Base-by-base conservation (phyloP, 768 basidiomycete genomes). In the Lyophyllum shimeji region DNA sequence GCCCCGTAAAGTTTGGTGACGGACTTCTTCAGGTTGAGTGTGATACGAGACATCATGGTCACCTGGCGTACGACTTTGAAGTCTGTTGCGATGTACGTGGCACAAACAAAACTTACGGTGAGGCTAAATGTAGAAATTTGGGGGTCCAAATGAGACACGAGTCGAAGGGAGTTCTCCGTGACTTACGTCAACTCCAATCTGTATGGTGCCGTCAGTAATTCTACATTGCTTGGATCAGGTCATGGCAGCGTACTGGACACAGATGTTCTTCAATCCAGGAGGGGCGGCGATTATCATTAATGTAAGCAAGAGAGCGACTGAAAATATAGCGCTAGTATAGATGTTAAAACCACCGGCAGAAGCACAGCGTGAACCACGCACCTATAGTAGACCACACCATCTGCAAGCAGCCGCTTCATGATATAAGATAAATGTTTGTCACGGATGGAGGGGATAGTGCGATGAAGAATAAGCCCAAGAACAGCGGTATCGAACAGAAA, bases 41-140 rank as follows among this genome's bases (percentile, higher is more conserved):
- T 86, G 47, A 87, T 86, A 13, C 86, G 78, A 2, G 84, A 85
- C 78, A 86, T 84, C 82, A 86, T 87, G 0, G 83, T 75, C 8
- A 87, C 82, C 68, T 80, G n/a, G n/a, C n/a, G n/a, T n/a, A n/a
- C n/a, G n/a, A n/a, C n/a, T n/a, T n/a, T n/a, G n/a, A n/a, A n/a
- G n/a, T n/a, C n/a, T n/a, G n/a, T n/a, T n/a, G n/a, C n/a, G n/a
- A n/a, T n/a, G n/a, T n/a, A n/a, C n/a, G n/a, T n/a, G n/a, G n/a
- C n/a, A n/a, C n/a, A n/a, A n/a, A n/a, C n/a, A n/a, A n/a, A n/a
- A n/a, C n/a, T n/a, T n/a, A n/a, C n/a, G n/a, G n/a, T n/a, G n/a
- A n/a, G n/a, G n/a, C n/a, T n/a, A n/a, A n/a, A n/a, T n/a, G n/a
- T n/a, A n/a, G n/a, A n/a, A n/a, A n/a, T n/a, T n/a, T n/a, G n/a